Evolutionary conservation across 2,329 filamentous ascomycete genomes (phyloP), one percentile per base, ranked within the genome.

Genomic region (Trichoderma cornu-damae): DNA sequence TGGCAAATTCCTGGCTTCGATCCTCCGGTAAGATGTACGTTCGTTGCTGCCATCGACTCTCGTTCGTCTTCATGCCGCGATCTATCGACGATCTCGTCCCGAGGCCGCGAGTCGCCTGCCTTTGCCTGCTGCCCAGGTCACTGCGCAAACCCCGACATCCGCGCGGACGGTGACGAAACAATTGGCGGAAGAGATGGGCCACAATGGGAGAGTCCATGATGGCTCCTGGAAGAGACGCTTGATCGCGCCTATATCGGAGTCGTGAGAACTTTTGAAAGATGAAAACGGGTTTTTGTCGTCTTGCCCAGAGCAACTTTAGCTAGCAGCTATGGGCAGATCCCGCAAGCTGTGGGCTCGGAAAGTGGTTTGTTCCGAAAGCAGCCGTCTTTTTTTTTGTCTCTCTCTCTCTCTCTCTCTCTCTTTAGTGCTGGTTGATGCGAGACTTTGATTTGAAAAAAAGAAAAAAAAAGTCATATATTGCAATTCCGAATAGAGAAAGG

Each of bases 21-120:
- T 99, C 90, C 57, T 81, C 77, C 0, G 89, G 85, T 59, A 94
- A 85, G 18, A 90, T 74, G 61, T 89, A 83, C 26, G 82, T 87
- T 60, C 93, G 80, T 70, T 95, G 92, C 73, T 93, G 89, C 94
- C 94, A 97, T 65, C 85, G 79, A 72, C 83, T 88, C 68, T 89
- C 88, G 64, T 80, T 81, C 48, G 71, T 70, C 64, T 72, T 73
- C 68, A 74, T 73, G 60, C 72, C 72, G n/a, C 70, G 71, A 59
- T 74, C 72, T 30, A 64, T 64, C 16, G 70, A 71, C 34, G 64
- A 65, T 8, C 67, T 66, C 48, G 63, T 64, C 50, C 62, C 66
- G 46, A 72, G 70, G 28, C 63, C 52, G 20, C 69, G 66, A 37
- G 53, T 56, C n/a, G 47, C 12, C 32, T 32, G 53, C 8, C 24